phyloP scores from a whole-genome alignment of 208 protist genomes.

The Crithidia thermophila region DNA sequence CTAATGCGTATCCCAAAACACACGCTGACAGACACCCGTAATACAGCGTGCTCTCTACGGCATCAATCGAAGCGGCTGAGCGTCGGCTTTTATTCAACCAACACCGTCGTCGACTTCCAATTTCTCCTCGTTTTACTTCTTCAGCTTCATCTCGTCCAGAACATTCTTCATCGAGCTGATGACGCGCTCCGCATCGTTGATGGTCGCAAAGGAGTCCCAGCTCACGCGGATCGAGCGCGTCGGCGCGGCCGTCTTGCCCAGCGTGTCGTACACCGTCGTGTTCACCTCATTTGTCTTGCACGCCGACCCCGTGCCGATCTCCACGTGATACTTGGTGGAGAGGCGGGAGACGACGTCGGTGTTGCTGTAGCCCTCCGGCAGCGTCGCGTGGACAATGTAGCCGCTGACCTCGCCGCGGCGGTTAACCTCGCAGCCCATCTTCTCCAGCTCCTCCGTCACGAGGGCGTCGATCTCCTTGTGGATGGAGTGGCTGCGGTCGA shows the following conservation, averaged over 20 bases:
- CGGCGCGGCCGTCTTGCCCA: conserved; percentile 59
- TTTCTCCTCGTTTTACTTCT: too few relatives aligned
- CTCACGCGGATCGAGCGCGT: conserved; percentile 70
- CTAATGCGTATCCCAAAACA: too few relatives aligned
- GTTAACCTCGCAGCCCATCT: conserved; percentile 76
- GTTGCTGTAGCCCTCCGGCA: conserved; percentile 70
- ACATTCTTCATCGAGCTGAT: conserved; percentile 55
- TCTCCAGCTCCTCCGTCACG: conserved; percentile 55
- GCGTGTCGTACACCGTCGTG: conserved; percentile 81
- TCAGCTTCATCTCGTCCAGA: conserved; percentile 36
- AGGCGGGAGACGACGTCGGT: conserved; percentile 72
- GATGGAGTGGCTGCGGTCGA: conserved; percentile 66
- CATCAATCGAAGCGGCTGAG: too few relatives aligned
- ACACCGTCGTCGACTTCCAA: too few relatives aligned
- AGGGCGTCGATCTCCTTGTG: conserved; percentile 65
- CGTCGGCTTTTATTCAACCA: too few relatives aligned
- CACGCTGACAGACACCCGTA: too few relatives aligned
- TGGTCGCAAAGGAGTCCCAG: conserved; percentile 71
- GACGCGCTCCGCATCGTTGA: conserved; percentile 62
- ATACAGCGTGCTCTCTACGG: too few relatives aligned
- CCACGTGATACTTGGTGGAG: conserved; percentile 69
- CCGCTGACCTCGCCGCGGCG: conserved; percentile 80
- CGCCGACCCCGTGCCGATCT: conserved; percentile 83
- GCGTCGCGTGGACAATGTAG: conserved; percentile 81
- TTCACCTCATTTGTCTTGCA: conserved; percentile 77